These are phyloP conservation scores for Phlebopus sp. DNA, from an alignment of 1,284 basidiomycete species.

Conservation along the genomic window DNA sequence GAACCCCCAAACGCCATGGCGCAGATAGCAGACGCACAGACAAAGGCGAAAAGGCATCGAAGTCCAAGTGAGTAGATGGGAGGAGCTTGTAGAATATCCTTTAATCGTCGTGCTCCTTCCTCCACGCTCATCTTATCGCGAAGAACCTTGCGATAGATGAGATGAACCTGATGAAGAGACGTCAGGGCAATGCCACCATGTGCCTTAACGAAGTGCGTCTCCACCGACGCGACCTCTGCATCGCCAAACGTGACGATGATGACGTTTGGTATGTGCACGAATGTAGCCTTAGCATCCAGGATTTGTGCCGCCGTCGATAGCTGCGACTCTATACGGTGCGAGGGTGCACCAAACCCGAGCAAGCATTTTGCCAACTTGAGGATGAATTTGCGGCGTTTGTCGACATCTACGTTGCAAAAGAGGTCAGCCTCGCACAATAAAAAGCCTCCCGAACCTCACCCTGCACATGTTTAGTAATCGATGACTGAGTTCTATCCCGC, in stretches of 20 bases:
- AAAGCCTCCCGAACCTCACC: conserved; percentile 19
- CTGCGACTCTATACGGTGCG: conserved; percentile 83
- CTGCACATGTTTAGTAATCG: conserved; percentile 35
- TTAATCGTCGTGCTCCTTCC: conserved; percentile 61
- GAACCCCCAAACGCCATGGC: conserved; percentile 82
- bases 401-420: conserved; percentile 45
- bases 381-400: conserved; percentile 71
- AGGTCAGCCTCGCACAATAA: not conserved
- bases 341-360: conserved; percentile 80
- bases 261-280: conserved; percentile 78
- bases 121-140: conserved; percentile 69
- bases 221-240: conserved; percentile 52
- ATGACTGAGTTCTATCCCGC: conserved; percentile 15
- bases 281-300: conserved; percentile 62
- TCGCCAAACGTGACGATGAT: conserved; percentile 78
- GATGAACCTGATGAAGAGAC: conserved; percentile 68
- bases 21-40: conserved; percentile 75
- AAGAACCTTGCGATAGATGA: conserved; percentile 74
- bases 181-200: conserved; percentile 72
- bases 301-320: conserved; percentile 54
- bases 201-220: conserved; percentile 78
- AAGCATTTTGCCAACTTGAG: conserved; percentile 79
- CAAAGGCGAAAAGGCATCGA: conserved; percentile 70
- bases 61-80: conserved; percentile 61
- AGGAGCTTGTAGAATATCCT: conserved; percentile 55